Evolutionary conservation across 140 eudicot genomes (phyloP).

Genomic region (Bidens hawaiensis): DNA sequence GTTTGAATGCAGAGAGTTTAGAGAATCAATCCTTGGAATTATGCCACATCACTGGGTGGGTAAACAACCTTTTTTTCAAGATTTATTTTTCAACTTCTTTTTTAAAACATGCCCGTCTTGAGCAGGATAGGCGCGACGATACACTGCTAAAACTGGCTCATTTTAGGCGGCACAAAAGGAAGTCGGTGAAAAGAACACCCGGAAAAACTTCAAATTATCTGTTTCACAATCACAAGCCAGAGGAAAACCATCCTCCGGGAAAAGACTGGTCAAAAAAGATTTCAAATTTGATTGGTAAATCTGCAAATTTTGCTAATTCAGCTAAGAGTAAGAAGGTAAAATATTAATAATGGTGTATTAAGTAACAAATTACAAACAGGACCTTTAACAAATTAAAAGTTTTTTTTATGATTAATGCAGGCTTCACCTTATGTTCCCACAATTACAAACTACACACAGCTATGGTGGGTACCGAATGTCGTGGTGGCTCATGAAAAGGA

Average conservation of each 20-base stretch:
- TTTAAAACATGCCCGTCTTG: conserved; percentile 3
- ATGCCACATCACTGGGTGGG: conserved; percentile 98
- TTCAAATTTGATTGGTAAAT: conserved; percentile 74
- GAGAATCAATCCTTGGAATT: conserved; percentile 90
- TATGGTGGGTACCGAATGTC: conserved; percentile 99
- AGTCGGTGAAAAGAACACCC: conserved; percentile 62
- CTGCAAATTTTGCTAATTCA: conserved; percentile 77
- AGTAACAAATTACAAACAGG: not conserved
- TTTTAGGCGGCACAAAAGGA: conserved; percentile 93
- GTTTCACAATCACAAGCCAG: conserved; percentile 96
- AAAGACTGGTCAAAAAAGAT: conserved; percentile 74
- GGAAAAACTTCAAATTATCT: conserved; percentile 67
- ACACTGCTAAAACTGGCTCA: conserved; percentile 76
- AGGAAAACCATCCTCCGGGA: conserved; percentile 94
- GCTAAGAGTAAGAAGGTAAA: conserved; percentile 78
- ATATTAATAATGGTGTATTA: not conserved
- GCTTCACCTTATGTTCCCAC: conserved; percentile 73
- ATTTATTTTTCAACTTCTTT: not conserved
- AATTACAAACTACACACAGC: conserved; percentile 82
- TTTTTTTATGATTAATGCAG: conserved; percentile 31
- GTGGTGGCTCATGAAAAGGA: conserved; percentile 94
- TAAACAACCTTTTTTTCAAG: not conserved
- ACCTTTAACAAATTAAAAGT: conserved; percentile 2
- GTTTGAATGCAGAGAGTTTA: conserved; percentile 96
- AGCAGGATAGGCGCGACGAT: conserved; percentile 94